Evolutionary conservation across 768 basidiomycete species (phyloP).

Genomic region (Mycena olivaceomarginata): DNA sequence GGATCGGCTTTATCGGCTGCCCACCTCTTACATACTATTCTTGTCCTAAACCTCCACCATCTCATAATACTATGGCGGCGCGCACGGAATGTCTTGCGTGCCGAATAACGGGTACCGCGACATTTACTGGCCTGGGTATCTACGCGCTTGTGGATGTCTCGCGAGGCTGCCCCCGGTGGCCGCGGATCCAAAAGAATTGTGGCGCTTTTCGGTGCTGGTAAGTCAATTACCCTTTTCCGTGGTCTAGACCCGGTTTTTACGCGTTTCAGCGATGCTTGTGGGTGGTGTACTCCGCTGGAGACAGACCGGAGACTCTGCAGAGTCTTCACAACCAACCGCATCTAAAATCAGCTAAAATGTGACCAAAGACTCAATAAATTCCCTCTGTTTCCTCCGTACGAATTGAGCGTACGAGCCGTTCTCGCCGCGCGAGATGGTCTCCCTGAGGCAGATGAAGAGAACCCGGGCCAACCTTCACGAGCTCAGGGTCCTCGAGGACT

Average conservation of each 20-base stretch:
- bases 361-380: background rate
- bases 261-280: slow-evolving; percentile 36
- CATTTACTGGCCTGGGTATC: slow-evolving; percentile 76
- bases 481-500: too few relatives aligned
- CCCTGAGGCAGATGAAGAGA: too few relatives aligned
- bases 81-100: slow-evolving; percentile 79
- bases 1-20: too few relatives aligned
- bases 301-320: slow-evolving; percentile 28
- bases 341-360: background rate
- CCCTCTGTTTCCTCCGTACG: background rate
- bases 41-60: too few relatives aligned
- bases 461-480: too few relatives aligned
- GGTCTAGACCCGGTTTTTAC: background rate
- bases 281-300: slow-evolving; percentile 42
- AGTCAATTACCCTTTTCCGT: background rate
- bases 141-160: slow-evolving; percentile 82
- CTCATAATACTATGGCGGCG: slow-evolving; percentile 15
- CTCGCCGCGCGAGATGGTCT: too few relatives aligned
- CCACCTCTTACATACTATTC: too few relatives aligned
- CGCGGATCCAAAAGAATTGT: slow-evolving; percentile 76
- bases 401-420: too few relatives aligned
- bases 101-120: slow-evolving; percentile 79
- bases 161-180: slow-evolving; percentile 77
- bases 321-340: background rate
- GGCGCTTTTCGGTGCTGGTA: slow-evolving; percentile 56